Base-by-base conservation (phyloP, 805 yeast species). In the Kodamaea kakaduensis region DNA sequence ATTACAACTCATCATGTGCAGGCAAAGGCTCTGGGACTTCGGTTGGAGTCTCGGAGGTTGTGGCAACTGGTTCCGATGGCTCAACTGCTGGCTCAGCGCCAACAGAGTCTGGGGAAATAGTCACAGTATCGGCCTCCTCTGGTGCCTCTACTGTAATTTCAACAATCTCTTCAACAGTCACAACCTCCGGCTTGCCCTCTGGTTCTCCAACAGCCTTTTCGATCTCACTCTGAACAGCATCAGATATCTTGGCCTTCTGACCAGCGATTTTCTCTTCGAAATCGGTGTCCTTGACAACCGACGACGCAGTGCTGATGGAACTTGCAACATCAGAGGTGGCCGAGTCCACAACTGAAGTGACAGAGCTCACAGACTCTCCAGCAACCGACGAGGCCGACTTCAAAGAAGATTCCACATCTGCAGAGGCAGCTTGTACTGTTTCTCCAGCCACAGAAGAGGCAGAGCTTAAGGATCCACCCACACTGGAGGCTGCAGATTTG, bases 71-170 rank as follows among this genome's bases (percentile, higher is more conserved):
- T 22, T n/a, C 31, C 12, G 38, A 20, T 20, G 36, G 24, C 25
- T 22, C 38, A 33, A 19, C 36, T 10, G 28, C 32, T 7, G 27
- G 40, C 16, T 39, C 42, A 9, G 14, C 19, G 23, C 5, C 23
- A 18, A 12, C 6, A 6, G 16, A 6, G 23, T 5, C 13, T 10
- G 8, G 24, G 21, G 13, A 4, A 5, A 28, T 17, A 33, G 20
- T 17, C 14, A n/a, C 27, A 15, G 28, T 16, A 8, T 30, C 39
- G n/a, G 17, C 35, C 6, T 20, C 27, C 16, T 25, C 35, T 19
- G 27, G 21, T 6, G 14, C 27, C 12, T 27, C 19, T 15, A 33
- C 28, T 34, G 26, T 13, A 25, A 13, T 36, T 20, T 35, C 29
- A 21, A 4, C 26, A 21, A 3, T 20, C 10, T 17, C 18, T 13